Base-by-base conservation (phyloP, 768 basidiomycete genomes). In the Termitomyces sp. region DNA sequence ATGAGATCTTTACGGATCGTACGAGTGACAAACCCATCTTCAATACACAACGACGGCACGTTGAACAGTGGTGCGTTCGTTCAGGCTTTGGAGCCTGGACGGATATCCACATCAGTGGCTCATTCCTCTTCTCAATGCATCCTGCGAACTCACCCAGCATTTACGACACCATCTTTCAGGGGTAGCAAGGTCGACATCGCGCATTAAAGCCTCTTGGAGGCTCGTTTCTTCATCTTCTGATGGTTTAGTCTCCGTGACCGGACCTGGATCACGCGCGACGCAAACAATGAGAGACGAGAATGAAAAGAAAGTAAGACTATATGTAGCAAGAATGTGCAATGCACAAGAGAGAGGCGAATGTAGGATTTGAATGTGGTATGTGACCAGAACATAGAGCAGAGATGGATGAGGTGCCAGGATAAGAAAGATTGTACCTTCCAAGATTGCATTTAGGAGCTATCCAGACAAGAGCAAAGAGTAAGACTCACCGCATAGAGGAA, bases 321-420 rank as follows among this genome's bases (percentile, higher is more conserved):
- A 90, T 20, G 80, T 81, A 56, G 76, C 66, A n/a, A 78, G 38
- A 1, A 90, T 71, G 65, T 92, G 90, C 0, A 74, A 63, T 13
- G 72, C 52, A 62, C 87, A 86, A 38, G 72, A 65, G 16, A 71
- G 46, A 3, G 81, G 75, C 38, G 76, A 71, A 50, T 81, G 71
- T 8, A 84, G 70, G 11, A 80, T 81, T 48, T 76, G 73, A 33
- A 88, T 76, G 66, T 92, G 82, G 65, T 87, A 86, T 60, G 84
- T 78, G 57, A 86, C 76, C 33, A 92, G 80, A 48, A 91, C 72
- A 57, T 82, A 78, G 14, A 92, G 71, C 64, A 86, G 72, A 5
- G 90, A 91, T 1, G 89, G 89, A 38, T 91, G 91, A 9, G 90
- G 90, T 8, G 81, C 79, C 4, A 91, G 67, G 52, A 92, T 80